Percentiles rank a stretch among this genome's conserved stretches.
Evolutionary conservation across 371 early-diverging fungal species (phyloP).

Genomic region (Paramicrosporidium saccamoebae): DNA sequence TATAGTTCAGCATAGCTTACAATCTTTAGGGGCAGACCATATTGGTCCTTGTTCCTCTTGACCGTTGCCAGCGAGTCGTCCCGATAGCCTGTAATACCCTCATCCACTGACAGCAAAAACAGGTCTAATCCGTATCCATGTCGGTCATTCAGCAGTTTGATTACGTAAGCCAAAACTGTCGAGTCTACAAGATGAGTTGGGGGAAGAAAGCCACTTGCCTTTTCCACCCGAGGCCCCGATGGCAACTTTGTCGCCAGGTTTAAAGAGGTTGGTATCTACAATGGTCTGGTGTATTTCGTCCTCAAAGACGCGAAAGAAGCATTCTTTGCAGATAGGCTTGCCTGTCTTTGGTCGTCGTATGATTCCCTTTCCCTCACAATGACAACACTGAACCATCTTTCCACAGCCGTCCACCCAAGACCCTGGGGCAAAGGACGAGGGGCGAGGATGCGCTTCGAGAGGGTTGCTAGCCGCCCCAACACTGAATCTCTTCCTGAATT

Average conservation of each 20-base stretch:
- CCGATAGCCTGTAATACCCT: slow-evolving; percentile 95
- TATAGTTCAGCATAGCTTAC: slow-evolving; percentile 82
- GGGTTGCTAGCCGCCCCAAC: too few relatives aligned
- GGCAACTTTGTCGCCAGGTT: slow-evolving; percentile 60
- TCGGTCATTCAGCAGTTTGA: slow-evolving; percentile 77
- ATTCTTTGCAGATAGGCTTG: slow-evolving; percentile 62
- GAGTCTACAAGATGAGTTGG: slow-evolving; percentile 29
- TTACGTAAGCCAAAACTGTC: slow-evolving; percentile 86
- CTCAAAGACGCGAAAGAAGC: slow-evolving; percentile 86
- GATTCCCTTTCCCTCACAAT: slow-evolving; percentile 32
- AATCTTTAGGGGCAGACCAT: slow-evolving; percentile 66
- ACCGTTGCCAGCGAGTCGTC: slow-evolving; percentile 97
- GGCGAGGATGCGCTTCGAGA: too few relatives aligned
- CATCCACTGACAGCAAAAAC: slow-evolving; percentile 85
- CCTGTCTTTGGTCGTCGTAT: slow-evolving; percentile 77
- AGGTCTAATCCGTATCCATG: slow-evolving; percentile 78
- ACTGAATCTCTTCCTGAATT: too few relatives aligned
- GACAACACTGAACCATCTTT: too few relatives aligned
- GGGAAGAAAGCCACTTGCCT: slow-evolving; percentile 9
- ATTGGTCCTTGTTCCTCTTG: slow-evolving; percentile 74
- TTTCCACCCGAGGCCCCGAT: slow-evolving; percentile 97
- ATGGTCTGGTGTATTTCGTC: slow-evolving; percentile 89
- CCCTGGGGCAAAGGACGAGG: too few relatives aligned
- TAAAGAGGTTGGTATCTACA: slow-evolving; percentile 40
- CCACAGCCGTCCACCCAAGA: too few relatives aligned